phyloP scores from a whole-genome alignment of 192 early-diverging fungal genomes.

The Kickxella alabastrina region DNA sequence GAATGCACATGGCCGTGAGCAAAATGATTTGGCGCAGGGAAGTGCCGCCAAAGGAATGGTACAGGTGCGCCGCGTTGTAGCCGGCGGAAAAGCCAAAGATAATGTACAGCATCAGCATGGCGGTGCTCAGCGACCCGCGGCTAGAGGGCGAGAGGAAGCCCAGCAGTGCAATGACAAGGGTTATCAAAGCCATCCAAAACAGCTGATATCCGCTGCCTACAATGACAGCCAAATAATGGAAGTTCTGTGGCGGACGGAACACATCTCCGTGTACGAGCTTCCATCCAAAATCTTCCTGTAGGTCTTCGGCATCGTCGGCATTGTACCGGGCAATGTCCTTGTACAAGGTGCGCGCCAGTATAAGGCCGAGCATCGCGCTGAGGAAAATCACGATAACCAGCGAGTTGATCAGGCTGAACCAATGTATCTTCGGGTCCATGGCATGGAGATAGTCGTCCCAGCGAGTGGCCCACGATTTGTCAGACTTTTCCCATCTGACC shows the following conservation, averaged over 20 bases:
- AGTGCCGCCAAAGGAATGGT: constrained; percentile 92
- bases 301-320: constrained; percentile 59
- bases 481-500: constrained; percentile 58
- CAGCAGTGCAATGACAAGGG: constrained; percentile 85
- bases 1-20: constrained; percentile 78
- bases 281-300: constrained; percentile 96
- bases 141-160: constrained; percentile 91
- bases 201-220: constrained; percentile 83
- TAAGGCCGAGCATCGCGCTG: constrained; percentile 85
- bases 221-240: constrained; percentile 72
- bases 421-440: constrained; percentile 89
- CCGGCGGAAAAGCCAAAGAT: constrained; percentile 85
- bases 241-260: constrained; percentile 82
- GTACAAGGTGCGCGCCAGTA: constrained; percentile 82
- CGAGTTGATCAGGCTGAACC: constrained; percentile 94
- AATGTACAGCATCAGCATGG: constrained; percentile 92
- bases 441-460: constrained; percentile 84
- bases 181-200: constrained; percentile 67
- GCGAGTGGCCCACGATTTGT: constrained; percentile 75
- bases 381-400: constrained; percentile 90
- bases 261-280: constrained; percentile 96
- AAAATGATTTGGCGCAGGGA: constrained; percentile 82
- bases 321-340: constrained; percentile 95
- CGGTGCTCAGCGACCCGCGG: constrained; percentile 88
- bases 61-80: constrained; percentile 81